phyloP scores from a whole-genome alignment of 169 alveolate genomes.

The Plasmodium sp. region DNA sequence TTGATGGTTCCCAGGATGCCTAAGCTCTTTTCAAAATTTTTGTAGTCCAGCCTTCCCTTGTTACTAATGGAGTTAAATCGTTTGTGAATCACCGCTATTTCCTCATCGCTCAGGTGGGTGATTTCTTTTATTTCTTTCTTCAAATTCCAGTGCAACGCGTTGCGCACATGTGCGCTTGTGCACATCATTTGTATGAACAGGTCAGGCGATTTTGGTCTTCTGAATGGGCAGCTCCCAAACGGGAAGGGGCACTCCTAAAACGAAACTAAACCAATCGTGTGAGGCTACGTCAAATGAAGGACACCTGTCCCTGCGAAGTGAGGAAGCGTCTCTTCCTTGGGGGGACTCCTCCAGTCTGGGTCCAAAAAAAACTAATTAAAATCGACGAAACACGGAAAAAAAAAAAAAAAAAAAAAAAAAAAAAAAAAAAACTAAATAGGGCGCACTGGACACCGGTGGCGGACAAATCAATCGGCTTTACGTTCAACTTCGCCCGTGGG shows the following conservation, averaged over 20 bases:
- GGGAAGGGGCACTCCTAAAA: not conserved
- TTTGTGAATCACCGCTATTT: conserved; percentile 17
- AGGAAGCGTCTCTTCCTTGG: not conserved
- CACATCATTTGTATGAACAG: not conserved
- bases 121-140: conserved; percentile 42
- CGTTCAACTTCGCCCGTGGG: not conserved
- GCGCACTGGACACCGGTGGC: not conserved
- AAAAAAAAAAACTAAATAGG: not conserved
- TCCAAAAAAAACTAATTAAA: not conserved
- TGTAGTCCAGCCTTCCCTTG: conserved; percentile 13
- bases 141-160: conserved; percentile 7
- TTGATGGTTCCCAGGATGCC: conserved; percentile 72
- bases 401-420: not conserved
- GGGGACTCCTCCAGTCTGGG: not conserved
- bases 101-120: conserved; percentile 33
- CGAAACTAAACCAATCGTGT: not conserved
- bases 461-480: not conserved
- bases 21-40: conserved; percentile 66
- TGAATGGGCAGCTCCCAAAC: not conserved
- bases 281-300: not conserved
- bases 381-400: not conserved
- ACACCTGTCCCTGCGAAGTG: not conserved
- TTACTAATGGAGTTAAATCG: conserved; percentile 16
- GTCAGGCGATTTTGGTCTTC: not conserved
- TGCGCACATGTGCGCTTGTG: conserved; percentile 15